Percentiles rank a stretch among this genome's conserved stretches.
Evolutionary conservation across 768 basidiomycete species (phyloP).

Genomic region (Neoboletus brunneissimus): DNA sequence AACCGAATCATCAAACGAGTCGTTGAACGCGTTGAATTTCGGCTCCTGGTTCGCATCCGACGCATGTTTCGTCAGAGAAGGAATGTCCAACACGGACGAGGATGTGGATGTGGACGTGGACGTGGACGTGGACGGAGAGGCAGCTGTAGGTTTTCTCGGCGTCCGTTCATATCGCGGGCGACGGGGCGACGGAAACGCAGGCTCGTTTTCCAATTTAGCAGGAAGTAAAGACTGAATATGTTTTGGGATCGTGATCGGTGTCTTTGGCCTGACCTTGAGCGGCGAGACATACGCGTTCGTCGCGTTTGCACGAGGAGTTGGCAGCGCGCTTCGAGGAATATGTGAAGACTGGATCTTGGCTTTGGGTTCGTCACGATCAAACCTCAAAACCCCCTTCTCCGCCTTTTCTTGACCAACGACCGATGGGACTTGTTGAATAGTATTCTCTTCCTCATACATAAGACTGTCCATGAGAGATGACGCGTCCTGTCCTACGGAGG

Average conservation of each 20-base stretch:
- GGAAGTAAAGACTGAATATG: slow-evolving; percentile 62
- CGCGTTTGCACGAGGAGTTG: slow-evolving; percentile 38
- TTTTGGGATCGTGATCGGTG: slow-evolving; percentile 50
- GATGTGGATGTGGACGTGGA: slow-evolving; percentile 36
- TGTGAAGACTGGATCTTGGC: slow-evolving; percentile 45
- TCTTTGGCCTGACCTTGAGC: slow-evolving; percentile 55
- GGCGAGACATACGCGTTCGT: slow-evolving; percentile 42
- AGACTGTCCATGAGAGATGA: slow-evolving; percentile 26
- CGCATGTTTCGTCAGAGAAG: slow-evolving; percentile 41
- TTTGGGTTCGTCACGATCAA: slow-evolving; percentile 50
- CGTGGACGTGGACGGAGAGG: slow-evolving; percentile 1
- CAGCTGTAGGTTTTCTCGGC: slow-evolving; percentile 23
- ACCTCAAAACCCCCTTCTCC: slow-evolving; percentile 39
- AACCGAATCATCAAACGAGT: slow-evolving; percentile 39
- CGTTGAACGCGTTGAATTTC: slow-evolving; percentile 33
- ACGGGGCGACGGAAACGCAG: slow-evolving; percentile 44
- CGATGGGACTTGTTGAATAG: slow-evolving; percentile 24
- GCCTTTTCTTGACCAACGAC: slow-evolving; percentile 44
- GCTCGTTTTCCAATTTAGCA: slow-evolving; percentile 62
- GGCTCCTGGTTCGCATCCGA: slow-evolving; percentile 43
- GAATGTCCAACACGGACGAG: slow-evolving; percentile 43
- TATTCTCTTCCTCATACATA: slow-evolving; percentile 30
- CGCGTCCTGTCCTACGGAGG: slow-evolving; percentile 22
- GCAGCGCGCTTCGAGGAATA: slow-evolving; percentile 22
- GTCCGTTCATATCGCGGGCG: slow-evolving; percentile 29